Conservation (phyloP, 164 flowering plant genomes). For the Nymphaea colorata region DNA sequence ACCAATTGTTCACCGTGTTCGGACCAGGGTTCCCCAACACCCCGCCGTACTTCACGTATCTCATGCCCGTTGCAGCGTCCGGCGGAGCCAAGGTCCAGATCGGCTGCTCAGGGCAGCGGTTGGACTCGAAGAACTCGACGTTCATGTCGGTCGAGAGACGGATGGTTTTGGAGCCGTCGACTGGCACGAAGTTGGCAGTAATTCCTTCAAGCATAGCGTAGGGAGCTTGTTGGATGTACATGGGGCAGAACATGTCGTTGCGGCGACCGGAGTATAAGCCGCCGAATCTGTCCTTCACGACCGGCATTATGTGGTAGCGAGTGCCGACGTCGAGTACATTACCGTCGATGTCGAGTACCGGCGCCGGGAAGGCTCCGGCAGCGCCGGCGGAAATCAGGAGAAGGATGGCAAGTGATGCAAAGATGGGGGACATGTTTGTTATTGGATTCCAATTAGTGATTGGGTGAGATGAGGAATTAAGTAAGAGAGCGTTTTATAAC, state of each 20-base stretch:
- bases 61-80: conserved; percentile 8
- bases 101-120: not conserved
- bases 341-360: not conserved
- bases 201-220: not conserved
- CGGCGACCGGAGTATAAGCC: not conserved
- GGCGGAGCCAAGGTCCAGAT: conserved; percentile 13
- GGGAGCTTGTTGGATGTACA: not conserved
- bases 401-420: no score
- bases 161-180: not conserved
- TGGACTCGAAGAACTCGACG: not conserved
- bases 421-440: no score
- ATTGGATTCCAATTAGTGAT: no score
- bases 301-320: not conserved
- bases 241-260: not conserved
- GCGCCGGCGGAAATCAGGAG: not conserved
- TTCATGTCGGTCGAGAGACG: not conserved
- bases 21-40: conserved; percentile 21
- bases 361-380: not conserved
- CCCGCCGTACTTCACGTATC: conserved; percentile 16
- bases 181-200: not conserved
- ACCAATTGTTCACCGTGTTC: conserved; percentile 18
- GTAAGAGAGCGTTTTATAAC: no score
- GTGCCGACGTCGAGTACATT: not conserved
- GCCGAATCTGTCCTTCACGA: not conserved
- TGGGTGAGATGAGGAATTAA: no score